These are phyloP conservation scores for Macroventuria anomochaeta DNA, from an alignment of 2,329 filamentous ascomycete species.

Conservation along the genomic window DNA sequence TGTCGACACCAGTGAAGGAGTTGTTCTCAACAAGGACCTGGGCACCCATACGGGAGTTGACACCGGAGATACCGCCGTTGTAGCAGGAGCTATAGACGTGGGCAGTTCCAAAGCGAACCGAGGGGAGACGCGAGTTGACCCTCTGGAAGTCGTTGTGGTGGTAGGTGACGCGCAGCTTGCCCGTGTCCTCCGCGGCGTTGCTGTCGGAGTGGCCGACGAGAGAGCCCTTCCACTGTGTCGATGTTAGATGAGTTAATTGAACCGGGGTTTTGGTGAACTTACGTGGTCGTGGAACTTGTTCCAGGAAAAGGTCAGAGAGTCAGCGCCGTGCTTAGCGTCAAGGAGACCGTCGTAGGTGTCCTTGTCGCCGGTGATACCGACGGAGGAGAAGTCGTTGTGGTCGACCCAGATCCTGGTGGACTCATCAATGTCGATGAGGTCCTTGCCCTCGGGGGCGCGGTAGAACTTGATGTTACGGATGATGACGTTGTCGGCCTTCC, in stretches of 20 bases:
- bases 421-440: conserved; percentile 65
- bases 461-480: conserved; percentile 68
- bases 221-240: conserved; percentile 61
- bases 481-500: conserved; percentile 64
- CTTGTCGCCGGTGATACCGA: conserved; percentile 47
- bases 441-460: conserved; percentile 63
- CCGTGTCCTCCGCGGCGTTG: conserved; percentile 61
- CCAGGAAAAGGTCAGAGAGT: conserved; percentile 64
- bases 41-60: conserved; percentile 54
- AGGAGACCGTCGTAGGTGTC: conserved; percentile 51
- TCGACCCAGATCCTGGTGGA: conserved; percentile 67
- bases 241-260: conserved; percentile 13
- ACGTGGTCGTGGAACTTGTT: conserved; percentile 62
- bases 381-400: conserved; percentile 68
- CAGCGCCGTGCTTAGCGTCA: conserved; percentile 68
- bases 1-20: conserved; percentile 64
- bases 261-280: conserved; percentile 3
- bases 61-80: conserved; percentile 45
- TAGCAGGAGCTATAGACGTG: conserved; percentile 65
- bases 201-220: conserved; percentile 66
- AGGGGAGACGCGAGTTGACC: conserved; percentile 68
- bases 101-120: conserved; percentile 69
- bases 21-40: conserved; percentile 54
- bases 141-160: conserved; percentile 71
- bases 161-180: conserved; percentile 69